Base-by-base conservation (phyloP, 1,139 yeast genomes). In the Yarrowia galli region DNA sequence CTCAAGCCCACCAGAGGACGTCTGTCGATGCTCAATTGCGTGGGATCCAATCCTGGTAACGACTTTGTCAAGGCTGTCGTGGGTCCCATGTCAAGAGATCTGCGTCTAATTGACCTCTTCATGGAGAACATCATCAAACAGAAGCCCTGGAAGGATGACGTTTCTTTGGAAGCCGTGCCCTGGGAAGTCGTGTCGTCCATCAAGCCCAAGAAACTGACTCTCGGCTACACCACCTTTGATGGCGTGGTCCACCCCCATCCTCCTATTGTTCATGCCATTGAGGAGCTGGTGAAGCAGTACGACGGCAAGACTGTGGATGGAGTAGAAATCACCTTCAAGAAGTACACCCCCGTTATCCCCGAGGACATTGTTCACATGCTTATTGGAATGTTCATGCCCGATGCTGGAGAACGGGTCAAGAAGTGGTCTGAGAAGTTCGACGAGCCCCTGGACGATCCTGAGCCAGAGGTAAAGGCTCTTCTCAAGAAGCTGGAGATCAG, bases 1-100 rank as follows among this genome's bases (percentile, higher is more conserved):
- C 71, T 85, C 56, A 80, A 81, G 70, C 83, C 87, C 78, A 80
- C 85, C 48, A 23, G 8, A 10, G 61, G 61, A n/a, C 61, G 61
- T 25, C 61, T 54, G 25, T 54, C 61, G 3, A 0, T 40, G 61
- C 61, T 54, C 48, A 40, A 40, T 18, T 12, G 48, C 3, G 61
- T 54, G 6, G 61, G 61, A 2, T 54, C 61, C n/a, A 23, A 40
- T 23, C 61, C 61, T 3, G 61, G 61, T 23, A 54, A 54, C 48
- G 61, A 54, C 46, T 40, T 54, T 3, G 25, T 54, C 61, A 54
- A 54, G 48, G 23, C 61, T 8, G 61, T 54, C 1, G 61, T 54
- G 8, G 61, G 61, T 1, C 61, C 61, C 61, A 54, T 54, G 46
- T 36, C 46, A 18, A 46, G 61, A 38, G 61, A 54, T 9, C n/a